phyloP scores from a whole-genome alignment of 192 early-diverging fungal genomes.

The Dispira parvispora region DNA sequence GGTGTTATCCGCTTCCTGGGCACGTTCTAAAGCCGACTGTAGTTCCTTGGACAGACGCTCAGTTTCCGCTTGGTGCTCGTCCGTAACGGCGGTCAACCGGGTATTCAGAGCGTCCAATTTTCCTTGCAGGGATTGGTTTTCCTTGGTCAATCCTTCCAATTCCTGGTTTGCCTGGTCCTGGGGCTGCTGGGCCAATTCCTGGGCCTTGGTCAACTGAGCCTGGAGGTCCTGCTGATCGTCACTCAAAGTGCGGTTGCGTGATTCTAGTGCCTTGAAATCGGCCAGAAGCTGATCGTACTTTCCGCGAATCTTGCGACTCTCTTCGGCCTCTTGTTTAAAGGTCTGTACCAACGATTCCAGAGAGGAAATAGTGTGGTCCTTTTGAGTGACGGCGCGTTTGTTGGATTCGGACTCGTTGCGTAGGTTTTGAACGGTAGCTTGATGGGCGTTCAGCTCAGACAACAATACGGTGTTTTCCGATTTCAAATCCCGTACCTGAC shows the following conservation, averaged over 20 bases:
- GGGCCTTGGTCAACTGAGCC: neutral
- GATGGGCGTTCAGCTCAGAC: neutral
- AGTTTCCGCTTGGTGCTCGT: no score
- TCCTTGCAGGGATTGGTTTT: neutral
- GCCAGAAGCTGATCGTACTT: slow-evolving; percentile 8
- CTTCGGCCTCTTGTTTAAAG: slow-evolving; percentile 3
- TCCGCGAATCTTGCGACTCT: neutral
- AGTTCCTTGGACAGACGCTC: no score
- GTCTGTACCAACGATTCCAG: slow-evolving; percentile 9
- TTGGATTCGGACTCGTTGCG: neutral
- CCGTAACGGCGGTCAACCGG: no score
- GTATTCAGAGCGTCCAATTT: no score
- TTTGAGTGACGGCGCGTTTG: slow-evolving; percentile 1
- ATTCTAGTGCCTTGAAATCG: slow-evolving; percentile 1
- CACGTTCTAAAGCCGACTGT: no score
- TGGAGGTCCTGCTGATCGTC: neutral
- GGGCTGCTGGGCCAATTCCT: neutral
- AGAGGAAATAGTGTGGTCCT: slow-evolving; percentile 6
- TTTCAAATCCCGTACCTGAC: slow-evolving; percentile 7
- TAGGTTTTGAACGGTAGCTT: neutral
- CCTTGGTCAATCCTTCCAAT: neutral
- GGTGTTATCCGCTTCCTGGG: no score
- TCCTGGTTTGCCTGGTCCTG: neutral
- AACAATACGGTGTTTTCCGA: slow-evolving; percentile 8
- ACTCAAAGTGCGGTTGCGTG: neutral